Conservation (phyloP, 2,329 filamentous ascomycete genomes). For the Ophiostoma montium region DNA sequence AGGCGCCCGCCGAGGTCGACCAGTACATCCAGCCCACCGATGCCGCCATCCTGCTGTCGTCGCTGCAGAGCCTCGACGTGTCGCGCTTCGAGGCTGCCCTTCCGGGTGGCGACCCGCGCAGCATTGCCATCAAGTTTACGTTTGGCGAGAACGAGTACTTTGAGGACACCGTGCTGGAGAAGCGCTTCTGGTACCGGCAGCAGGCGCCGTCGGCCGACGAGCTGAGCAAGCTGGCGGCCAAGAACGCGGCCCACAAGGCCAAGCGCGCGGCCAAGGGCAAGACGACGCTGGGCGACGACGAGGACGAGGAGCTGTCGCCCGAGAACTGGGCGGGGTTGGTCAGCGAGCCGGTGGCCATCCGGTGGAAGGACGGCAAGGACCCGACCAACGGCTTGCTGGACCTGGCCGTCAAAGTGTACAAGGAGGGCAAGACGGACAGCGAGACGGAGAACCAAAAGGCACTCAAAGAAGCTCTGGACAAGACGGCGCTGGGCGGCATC, state of each 20-base stretch:
- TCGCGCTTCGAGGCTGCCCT: slow-evolving; percentile 71
- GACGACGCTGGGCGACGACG: background rate
- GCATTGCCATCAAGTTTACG: slow-evolving; percentile 61
- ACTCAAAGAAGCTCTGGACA: slow-evolving; percentile 41
- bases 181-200: slow-evolving; percentile 75
- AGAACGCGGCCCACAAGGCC: background rate
- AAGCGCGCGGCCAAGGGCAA: background rate
- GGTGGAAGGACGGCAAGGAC: slow-evolving; percentile 79
- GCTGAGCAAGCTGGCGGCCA: background rate
- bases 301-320: background rate
- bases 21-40: slow-evolving; percentile 76
- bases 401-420: slow-evolving; percentile 52
- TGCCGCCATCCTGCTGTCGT: slow-evolving; percentile 53
- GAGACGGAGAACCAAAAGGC: slow-evolving; percentile 11
- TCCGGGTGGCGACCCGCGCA: slow-evolving; percentile 52
- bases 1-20: slow-evolving; percentile 73
- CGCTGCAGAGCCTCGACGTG: slow-evolving; percentile 56
- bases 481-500: slow-evolving; percentile 46
- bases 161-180: slow-evolving; percentile 62
- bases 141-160: slow-evolving; percentile 77
- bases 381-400: slow-evolving; percentile 67
- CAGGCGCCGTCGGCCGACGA: background rate
- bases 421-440: slow-evolving; percentile 16
- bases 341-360: slow-evolving; percentile 75
- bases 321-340: slow-evolving; percentile 58